Base-by-base conservation (phyloP, 352 stramenopile genomes). In the Aphanomyces stellatus region DNA sequence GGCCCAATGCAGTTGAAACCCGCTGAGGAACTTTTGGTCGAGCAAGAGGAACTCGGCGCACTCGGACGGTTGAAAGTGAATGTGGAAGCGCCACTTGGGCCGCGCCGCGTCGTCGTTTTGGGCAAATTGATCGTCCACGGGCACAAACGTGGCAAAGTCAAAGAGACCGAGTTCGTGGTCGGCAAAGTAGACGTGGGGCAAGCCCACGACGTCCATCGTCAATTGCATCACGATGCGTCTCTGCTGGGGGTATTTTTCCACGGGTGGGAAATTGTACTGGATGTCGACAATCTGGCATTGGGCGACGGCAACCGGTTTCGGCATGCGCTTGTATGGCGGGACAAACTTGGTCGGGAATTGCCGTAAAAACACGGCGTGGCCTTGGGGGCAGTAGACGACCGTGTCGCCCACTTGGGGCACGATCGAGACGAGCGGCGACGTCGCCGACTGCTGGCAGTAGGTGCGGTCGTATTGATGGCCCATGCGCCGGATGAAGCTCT, bases 31-130 rank as follows among this genome's bases (percentile, higher is more conserved):
- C 6, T 80, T 69, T 56, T 94, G 82, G 57, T 93, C 80, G n/a
- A 95, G 69, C 30, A 96, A 75, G 28, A 96, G 53, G 51, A 95
- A 96, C 51, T 94, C 93, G 4, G 86, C 79, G 10, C 89, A 73
- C 49, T 94, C 82, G 65, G 92, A 84, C 5, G 86, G 83, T 42
- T 91, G 86, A 41, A 87, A 90, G 28, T 78, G 33, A 33, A 92
- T 34, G 55, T 85, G 87, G 66, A 96, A 89, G n/a, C 60, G 60
- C 30, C 34, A 51, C 49, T 69, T 70, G 41, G 81, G 82, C 15
- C 81, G 76, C 49, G 77, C 51, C 10, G 78, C 79, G 13, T 75
- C 64, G 13, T 76, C 71, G n/a, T 72, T 75, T 13, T 28, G 76
- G 10, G 74, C 60, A 37, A 95, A 66, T 3, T 82, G 40, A 8